Conservation (phyloP, 306 rosid genomes). For the Herpetospermum pedunculosum region DNA sequence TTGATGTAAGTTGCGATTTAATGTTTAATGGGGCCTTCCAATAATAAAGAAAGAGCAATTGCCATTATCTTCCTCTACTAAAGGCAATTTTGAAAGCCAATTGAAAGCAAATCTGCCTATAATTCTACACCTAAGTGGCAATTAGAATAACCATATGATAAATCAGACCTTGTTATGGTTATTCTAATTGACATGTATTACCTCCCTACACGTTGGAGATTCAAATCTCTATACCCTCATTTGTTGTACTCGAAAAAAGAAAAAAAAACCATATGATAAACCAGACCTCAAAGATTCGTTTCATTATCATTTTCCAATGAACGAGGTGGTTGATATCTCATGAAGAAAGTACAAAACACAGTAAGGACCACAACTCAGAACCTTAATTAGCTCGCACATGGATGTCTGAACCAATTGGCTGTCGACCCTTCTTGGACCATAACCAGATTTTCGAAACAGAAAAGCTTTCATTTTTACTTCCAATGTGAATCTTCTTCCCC, state of each 20-base stretch:
- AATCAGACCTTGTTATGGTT: background rate
- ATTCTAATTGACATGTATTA: too few relatives aligned
- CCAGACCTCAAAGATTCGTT: background rate
- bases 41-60: background rate
- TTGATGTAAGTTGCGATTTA: background rate
- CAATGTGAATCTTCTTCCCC: constrained; percentile 49
- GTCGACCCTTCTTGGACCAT: constrained; percentile 78
- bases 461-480: constrained; percentile 79
- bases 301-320: background rate
- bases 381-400: constrained; percentile 32
- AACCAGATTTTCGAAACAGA: constrained; percentile 90
- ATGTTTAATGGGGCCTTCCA: background rate
- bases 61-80: background rate
- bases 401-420: constrained; percentile 34
- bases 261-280: too few relatives aligned
- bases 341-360: background rate
- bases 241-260: too few relatives aligned
- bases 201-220: too few relatives aligned
- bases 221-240: too few relatives aligned
- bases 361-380: constrained; percentile 5
- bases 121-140: background rate
- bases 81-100: background rate
- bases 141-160: background rate
- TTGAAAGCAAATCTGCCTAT: background rate
- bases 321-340: background rate